Evolutionary conservation across 257 asterid species (phyloP).

Genomic region (Nicotiana tabacum): DNA sequence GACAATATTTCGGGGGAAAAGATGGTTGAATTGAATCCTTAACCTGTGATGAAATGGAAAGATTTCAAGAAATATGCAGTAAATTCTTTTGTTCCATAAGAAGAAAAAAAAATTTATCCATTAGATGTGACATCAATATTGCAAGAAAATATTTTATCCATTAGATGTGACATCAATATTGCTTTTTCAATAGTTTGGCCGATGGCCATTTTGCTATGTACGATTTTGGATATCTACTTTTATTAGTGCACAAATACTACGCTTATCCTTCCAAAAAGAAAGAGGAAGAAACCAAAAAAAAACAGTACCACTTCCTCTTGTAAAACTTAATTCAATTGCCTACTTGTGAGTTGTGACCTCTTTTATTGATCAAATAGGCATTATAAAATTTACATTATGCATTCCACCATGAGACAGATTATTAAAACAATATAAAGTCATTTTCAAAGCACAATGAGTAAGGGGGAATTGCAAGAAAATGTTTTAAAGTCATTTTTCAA

Average conservation of each 20-base stretch:
- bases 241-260: not conserved
- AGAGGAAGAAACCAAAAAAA: not conserved
- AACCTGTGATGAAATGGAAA: not conserved
- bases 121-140: not conserved
- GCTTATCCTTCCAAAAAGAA: slow-evolving; percentile 1
- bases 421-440: not conserved
- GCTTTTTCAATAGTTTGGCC: not conserved
- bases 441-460: not conserved
- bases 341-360: not conserved
- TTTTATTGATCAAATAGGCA: not conserved
- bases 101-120: not conserved
- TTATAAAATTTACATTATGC: not conserved
- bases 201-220: not conserved
- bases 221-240: not conserved
- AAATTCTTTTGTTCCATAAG: not conserved
- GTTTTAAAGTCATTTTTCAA: too few relatives aligned
- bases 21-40: not conserved
- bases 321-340: not conserved
- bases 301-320: not conserved
- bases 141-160: not conserved
- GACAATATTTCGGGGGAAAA: not conserved
- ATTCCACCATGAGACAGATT: not conserved
- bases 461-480: too few relatives aligned
- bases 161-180: not conserved
- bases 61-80: not conserved